phyloP scores from a whole-genome alignment of 1,139 yeast genomes.

The Scheffersomyces stambukii region DNA sequence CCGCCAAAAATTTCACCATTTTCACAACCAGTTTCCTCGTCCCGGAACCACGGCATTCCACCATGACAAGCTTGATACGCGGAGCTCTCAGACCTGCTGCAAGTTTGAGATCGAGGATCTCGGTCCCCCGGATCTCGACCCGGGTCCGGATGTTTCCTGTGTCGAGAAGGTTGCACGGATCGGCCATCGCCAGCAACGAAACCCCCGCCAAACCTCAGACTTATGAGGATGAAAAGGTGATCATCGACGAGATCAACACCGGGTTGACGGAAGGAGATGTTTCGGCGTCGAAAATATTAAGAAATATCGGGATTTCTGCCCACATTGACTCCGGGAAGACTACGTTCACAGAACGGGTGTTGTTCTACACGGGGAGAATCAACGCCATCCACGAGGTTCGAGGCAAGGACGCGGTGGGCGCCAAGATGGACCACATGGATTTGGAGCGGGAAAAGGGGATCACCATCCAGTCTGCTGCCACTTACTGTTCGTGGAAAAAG shows the following conservation, averaged over 20 bases:
- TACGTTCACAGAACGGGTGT: conserved; percentile 93
- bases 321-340: conserved; percentile 84
- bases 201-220: conserved; percentile 24
- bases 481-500: conserved; percentile 95
- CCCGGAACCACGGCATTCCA: background rate
- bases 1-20: background rate
- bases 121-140: conserved; percentile 1
- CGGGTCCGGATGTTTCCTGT: too few species aligned
- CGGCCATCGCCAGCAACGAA: too few species aligned
- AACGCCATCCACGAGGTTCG: conserved; percentile 97
- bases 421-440: conserved; percentile 91
- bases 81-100: conserved; percentile 8
- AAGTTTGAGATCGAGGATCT: conserved; percentile 1
- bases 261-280: conserved; percentile 56
- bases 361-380: conserved; percentile 94
- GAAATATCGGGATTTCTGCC: conserved; percentile 97
- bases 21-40: background rate
- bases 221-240: conserved; percentile 69
- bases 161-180: too few species aligned
- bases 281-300: conserved; percentile 51
- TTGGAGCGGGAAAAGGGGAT: conserved; percentile 96
- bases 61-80: conserved; percentile 13
- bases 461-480: conserved; percentile 97
- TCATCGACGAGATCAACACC: conserved; percentile 56
- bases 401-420: conserved; percentile 97